phyloP scores from a whole-genome alignment of 495 filamentous ascomycete species.

The Neurospora terricola region DNA sequence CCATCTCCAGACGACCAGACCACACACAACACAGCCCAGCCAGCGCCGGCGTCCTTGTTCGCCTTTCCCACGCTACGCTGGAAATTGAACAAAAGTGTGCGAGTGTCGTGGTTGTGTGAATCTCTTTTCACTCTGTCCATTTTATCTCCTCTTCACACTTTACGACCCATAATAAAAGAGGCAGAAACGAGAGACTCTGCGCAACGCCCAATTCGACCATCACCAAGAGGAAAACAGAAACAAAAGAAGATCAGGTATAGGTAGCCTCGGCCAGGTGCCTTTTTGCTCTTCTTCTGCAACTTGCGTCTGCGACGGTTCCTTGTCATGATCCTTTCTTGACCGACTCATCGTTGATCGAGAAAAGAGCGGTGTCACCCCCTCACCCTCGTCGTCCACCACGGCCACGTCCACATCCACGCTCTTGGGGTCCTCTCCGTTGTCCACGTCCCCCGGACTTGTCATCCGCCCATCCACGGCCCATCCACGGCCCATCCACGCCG shows the following conservation, averaged over 20 bases:
- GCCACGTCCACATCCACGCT: conserved; percentile 11
- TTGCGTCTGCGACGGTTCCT: conserved; percentile 2
- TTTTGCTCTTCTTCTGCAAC: not conserved
- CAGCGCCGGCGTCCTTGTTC: not conserved
- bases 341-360: conserved; percentile 19
- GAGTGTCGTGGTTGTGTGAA: not conserved
- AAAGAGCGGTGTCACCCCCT: conserved; percentile 31
- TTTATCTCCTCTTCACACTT: not conserved
- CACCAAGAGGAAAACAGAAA: not conserved
- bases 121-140: not conserved
- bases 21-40: not conserved
- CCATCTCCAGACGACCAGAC: not conserved
- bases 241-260: not conserved
- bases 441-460: not conserved
- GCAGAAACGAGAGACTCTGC: not conserved
- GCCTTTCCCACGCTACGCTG: not conserved
- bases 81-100: not conserved
- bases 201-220: not conserved
- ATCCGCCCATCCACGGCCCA: not conserved
- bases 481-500: not conserved
- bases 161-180: not conserved
- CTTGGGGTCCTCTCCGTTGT: not conserved
- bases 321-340: conserved; percentile 27
- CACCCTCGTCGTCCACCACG: conserved; percentile 4
- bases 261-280: not conserved